Conservation (phyloP, 1,284 basidiomycete genomes). For the Cronartium ribicola region DNA sequence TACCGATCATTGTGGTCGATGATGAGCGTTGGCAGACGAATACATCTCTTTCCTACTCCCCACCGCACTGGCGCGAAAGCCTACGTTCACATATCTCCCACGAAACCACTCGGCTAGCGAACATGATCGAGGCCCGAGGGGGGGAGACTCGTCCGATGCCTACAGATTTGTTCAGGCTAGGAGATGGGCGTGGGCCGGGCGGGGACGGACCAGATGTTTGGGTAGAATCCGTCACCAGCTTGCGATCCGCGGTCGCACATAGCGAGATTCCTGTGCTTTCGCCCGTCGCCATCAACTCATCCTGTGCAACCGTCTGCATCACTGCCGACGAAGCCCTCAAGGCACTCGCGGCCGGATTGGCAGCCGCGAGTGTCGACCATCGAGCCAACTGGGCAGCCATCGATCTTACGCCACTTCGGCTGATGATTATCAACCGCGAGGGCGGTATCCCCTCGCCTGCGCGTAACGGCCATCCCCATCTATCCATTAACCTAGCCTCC, state of each 20-base stretch:
- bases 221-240: constrained; percentile 64
- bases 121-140: constrained; percentile 74
- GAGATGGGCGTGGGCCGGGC: constrained; percentile 65
- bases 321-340: constrained; percentile 86
- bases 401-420: constrained; percentile 80
- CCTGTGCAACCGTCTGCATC: constrained; percentile 77
- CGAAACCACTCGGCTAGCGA: constrained; percentile 60
- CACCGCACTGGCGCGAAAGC: constrained; percentile 11
- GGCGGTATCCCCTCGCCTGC: constrained; percentile 98
- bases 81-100: constrained; percentile 71
- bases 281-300: constrained; percentile 88
- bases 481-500: constrained; percentile 87
- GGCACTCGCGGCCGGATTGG: constrained; percentile 81
- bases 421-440: constrained; percentile 97
- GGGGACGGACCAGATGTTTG: constrained; percentile 45
- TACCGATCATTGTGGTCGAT: constrained; percentile 91
- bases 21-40: constrained; percentile 70
- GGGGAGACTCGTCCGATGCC: constrained; percentile 80
- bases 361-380: constrained; percentile 51
- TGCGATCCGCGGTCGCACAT: constrained; percentile 78
- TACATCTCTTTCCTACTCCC: neutral
- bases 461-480: constrained; percentile 85
- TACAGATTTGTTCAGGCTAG: constrained; percentile 72
- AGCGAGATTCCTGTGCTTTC: constrained; percentile 94
- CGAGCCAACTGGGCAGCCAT: constrained; percentile 50